Evolutionary conservation across 257 asterid species (phyloP), one percentile per base, ranked within the genome.

Genomic region (Cynanchum wilfordii): DNA sequence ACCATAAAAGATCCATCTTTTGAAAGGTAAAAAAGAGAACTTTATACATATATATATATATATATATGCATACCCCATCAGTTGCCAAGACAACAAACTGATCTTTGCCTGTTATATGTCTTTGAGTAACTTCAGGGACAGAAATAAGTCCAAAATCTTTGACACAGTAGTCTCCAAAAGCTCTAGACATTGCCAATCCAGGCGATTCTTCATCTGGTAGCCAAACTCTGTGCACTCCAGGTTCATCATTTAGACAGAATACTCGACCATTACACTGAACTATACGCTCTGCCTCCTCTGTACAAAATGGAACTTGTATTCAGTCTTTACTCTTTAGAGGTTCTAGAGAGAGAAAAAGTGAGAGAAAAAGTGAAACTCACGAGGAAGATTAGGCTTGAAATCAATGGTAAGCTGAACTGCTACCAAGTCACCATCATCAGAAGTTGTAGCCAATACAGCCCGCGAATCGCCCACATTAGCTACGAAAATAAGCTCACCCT

Each of bases 401-500:
- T 94, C 99, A 10, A 82, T 51, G 9, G 97, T 91, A 65, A 94
- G 98, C 84, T 90, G 98, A 73, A 94, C 89, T 0, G 98, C 81
- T 47, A 78, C 82, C 77, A 90, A 80, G 82, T 77, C 76, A 40
- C 97, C 98, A 22, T 82, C 76, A 49, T 88, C 89, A 15, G 86
- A 80, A 50, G 87, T 83, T 64, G 99, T 88, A 52, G 91, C 99
- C 49, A 94, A 78, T 11, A 94, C 97, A 65, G 97, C 99, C 38
- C 99, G 97, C 0, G 99, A 94, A 77, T 94, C 99, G 0, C 98
- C 98, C 36, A 94, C 98, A 40, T 94, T 94, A 49, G 98, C 95
- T 24, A 91, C 20, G 76, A 70, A 91, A 56, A 94, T 75, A 66
- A 64, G 52, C 44, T 91, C 97, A 1, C 97, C 98, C 98, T 94